These are phyloP conservation scores for Polyporus tsugae DNA, from an alignment of 1,284 basidiomycete genomes.

Conservation along the genomic window DNA sequence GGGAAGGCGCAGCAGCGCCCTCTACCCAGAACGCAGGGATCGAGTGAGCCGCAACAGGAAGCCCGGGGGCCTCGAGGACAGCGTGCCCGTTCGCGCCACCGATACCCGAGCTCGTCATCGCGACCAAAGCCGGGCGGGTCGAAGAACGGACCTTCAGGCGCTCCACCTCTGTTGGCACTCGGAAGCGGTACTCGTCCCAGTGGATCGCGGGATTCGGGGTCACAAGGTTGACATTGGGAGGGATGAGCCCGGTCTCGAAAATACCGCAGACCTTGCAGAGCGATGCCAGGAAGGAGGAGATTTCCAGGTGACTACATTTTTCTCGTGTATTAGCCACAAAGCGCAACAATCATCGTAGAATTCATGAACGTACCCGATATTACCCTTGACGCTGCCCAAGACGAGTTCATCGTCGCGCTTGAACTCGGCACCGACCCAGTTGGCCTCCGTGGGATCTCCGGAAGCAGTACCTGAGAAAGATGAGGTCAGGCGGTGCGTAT, in stretches of 20 bases:
- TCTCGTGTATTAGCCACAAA: neutral
- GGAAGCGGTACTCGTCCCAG: constrained; percentile 45
- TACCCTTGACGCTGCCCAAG: constrained; percentile 57
- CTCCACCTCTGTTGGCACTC: constrained; percentile 34
- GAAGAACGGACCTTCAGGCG: constrained; percentile 31
- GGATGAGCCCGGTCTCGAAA: constrained; percentile 45
- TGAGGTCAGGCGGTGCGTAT: neutral
- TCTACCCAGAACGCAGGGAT: constrained; percentile 10
- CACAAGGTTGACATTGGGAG: constrained; percentile 49
- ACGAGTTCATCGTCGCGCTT: constrained; percentile 42
- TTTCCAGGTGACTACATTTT: constrained; percentile 46
- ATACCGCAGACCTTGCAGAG: constrained; percentile 49
- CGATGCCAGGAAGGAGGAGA: constrained; percentile 49
- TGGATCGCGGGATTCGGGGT: constrained; percentile 47
- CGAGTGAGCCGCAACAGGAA: constrained; percentile 22
- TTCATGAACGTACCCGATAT: constrained; percentile 49
- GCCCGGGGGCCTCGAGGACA: constrained; percentile 48
- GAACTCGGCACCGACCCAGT: constrained; percentile 53
- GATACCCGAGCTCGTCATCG: constrained; percentile 53
- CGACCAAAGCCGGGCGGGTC: constrained; percentile 41
- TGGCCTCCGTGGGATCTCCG: constrained; percentile 60
- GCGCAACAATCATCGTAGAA: neutral
- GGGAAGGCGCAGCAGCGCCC: constrained; percentile 27
- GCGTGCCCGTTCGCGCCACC: constrained; percentile 53
- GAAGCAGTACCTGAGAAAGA: constrained; percentile 46